These are phyloP conservation scores for Populus pruinosa DNA, from an alignment of 345 rosid genomes.

Conservation along the genomic window DNA sequence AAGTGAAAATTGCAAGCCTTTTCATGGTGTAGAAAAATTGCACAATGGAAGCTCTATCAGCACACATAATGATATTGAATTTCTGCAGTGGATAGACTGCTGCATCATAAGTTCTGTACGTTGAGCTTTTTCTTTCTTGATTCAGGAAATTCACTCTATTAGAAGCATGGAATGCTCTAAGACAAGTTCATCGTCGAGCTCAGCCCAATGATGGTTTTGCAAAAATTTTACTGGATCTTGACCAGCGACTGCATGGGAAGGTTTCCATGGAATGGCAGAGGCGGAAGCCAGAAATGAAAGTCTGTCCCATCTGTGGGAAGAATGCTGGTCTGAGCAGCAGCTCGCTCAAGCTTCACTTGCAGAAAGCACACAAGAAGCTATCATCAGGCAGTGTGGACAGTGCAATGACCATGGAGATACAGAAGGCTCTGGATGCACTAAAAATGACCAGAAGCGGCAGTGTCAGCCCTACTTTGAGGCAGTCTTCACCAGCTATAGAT, in stretches of 20 bases:
- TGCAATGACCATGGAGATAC: slow-evolving; percentile 98
- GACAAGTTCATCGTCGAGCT: slow-evolving; percentile 83
- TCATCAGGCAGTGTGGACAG: slow-evolving; percentile 98
- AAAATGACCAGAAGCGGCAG: slow-evolving; percentile 64
- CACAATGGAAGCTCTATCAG: background rate
- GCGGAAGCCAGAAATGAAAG: slow-evolving; percentile 76
- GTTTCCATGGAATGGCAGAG: slow-evolving; percentile 97
- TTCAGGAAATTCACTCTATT: slow-evolving; percentile 67
- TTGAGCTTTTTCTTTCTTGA: background rate
- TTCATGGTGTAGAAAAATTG: background rate
- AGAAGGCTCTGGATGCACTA: slow-evolving; percentile 82
- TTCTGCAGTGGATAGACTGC: background rate
- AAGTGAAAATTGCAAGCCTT: slow-evolving; percentile 25
- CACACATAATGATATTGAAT: slow-evolving; percentile 1
- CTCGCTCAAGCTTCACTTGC: slow-evolving; percentile 89
- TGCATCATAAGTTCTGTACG: background rate
- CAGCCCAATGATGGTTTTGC: slow-evolving; percentile 98
- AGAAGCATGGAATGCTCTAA: slow-evolving; percentile 78
- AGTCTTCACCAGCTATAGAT: slow-evolving; percentile 42
- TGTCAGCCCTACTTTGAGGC: slow-evolving; percentile 55
- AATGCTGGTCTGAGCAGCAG: slow-evolving; percentile 92
- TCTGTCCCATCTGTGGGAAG: slow-evolving; percentile 91
- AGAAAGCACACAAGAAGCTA: slow-evolving; percentile 76
- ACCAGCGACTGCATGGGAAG: slow-evolving; percentile 66
- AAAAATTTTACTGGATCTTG: slow-evolving; percentile 55